Evolutionary conservation across 108 stramenopile genomes (phyloP), one percentile per base, ranked within the genome.

Genomic region (Cyclotella cryptica): DNA sequence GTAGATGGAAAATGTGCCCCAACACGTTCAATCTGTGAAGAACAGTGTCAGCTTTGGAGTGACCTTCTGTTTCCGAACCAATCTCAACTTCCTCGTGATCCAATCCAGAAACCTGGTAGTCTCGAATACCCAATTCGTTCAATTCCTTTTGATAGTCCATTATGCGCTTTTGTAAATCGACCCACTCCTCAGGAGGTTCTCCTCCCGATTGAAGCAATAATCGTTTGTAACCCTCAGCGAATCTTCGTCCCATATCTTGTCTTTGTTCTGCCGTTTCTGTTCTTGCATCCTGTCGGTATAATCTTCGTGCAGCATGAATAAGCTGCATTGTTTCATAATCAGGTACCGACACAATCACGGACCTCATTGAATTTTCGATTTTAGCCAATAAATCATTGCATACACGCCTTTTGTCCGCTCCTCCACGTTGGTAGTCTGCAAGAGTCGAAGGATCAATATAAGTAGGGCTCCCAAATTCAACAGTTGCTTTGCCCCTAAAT

Each of bases 281-380:
- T 45, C 45, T 65, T 12, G 44, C 65, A 67, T 67, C 71, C 45
- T 70, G 55, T 47, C 90, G 90, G 57, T 89, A 99, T 24, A 99
- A 79, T 67, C 98, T 84, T 44, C 98, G 82, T 19, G 96, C 97
- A 0, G 97, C 97, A 83, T 98, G 96, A 57, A 99, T 90, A 19
- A 98, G 53, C 78, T 96, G 89, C 62, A 98, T 70, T 14, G 88
- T 92, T 55, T 97, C 93, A 87, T 98, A 98, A 77, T 99, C 97
- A 35, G 97, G 96, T 41, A 96, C 90, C 27, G 96, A 92, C 10
- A 99, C 96, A 71, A 99, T 93, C 19, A 97, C 97, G 52, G 89
- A 89, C 55, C 94, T 53, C 98, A 98, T 98, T 28, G 89, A 88
- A 67, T 96, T 95, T 63, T 93, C 90, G 44, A 99, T 89, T 49